phyloP scores from a whole-genome alignment of 257 asterid genomes.

The Nicotiana attenuata region DNA sequence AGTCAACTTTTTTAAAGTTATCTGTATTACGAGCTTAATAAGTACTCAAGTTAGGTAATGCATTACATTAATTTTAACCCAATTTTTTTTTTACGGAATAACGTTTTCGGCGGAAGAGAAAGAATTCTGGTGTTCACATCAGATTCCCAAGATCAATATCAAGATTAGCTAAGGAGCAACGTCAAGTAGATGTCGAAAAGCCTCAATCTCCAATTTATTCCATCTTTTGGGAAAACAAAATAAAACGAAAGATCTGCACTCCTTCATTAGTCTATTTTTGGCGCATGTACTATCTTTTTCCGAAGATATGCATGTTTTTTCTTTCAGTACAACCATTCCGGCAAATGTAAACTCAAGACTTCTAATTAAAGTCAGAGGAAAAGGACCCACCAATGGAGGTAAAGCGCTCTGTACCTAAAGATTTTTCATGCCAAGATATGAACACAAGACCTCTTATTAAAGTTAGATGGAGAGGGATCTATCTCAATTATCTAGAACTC shows the following conservation, averaged over 20 bases:
- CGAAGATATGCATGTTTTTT: not conserved
- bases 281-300: not conserved
- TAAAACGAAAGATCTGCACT: not conserved
- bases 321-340: too few relatives aligned
- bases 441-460: too few relatives aligned
- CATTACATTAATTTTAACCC: not conserved
- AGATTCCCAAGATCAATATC: not conserved
- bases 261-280: not conserved
- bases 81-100: not conserved
- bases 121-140: not conserved
- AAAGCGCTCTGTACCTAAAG: too few relatives aligned
- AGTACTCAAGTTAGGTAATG: not conserved
- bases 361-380: too few relatives aligned
- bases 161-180: not conserved
- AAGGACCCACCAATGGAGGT: too few relatives aligned
- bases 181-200: not conserved
- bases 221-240: not conserved
- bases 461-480: too few relatives aligned
- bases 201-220: not conserved
- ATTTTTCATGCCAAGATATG: not conserved
- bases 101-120: not conserved
- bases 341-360: too few relatives aligned
- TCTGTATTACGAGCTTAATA: too few relatives aligned
- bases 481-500: too few relatives aligned
- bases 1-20: too few relatives aligned